phyloP scores from a whole-genome alignment of 2,329 filamentous ascomycete genomes.

The Trichoderma gracile region DNA sequence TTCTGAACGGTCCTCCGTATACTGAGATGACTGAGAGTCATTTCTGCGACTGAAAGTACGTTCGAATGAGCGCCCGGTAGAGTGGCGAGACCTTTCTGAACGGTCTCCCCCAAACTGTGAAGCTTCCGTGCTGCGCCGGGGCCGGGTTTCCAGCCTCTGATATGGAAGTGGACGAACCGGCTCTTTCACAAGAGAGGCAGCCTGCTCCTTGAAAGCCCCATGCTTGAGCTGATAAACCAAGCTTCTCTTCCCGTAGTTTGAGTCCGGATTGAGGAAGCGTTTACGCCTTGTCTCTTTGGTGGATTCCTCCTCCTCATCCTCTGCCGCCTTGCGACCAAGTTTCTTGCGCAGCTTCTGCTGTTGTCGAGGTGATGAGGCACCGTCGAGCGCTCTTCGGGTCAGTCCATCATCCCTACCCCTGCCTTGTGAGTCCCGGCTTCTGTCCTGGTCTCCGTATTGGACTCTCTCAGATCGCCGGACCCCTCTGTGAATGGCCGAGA shows the following conservation, averaged over 20 bases:
- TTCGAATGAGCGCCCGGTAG: neutral
- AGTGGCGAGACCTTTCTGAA: neutral
- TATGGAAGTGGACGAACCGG: constrained; percentile 30
- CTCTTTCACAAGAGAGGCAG: constrained; percentile 33
- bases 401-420: constrained; percentile 30
- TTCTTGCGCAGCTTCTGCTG: constrained; percentile 54
- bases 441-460: constrained; percentile 32
- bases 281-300: constrained; percentile 49
- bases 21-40: neutral
- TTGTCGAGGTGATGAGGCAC: constrained; percentile 36
- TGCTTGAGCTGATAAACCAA: constrained; percentile 56
- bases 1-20: neutral
- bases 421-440: constrained; percentile 23
- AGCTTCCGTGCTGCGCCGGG: constrained; percentile 5
- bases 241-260: constrained; percentile 55
- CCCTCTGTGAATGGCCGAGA: constrained; percentile 70
- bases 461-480: constrained; percentile 53
- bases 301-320: constrained; percentile 37
- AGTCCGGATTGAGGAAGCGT: constrained; percentile 54
- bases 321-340: constrained; percentile 45
- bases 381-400: constrained; percentile 36
- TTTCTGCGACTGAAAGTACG: neutral
- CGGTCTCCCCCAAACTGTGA: neutral
- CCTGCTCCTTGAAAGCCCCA: constrained; percentile 40
- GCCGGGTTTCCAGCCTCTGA: constrained; percentile 3